These are phyloP conservation scores for Pleurotus giganteus DNA, from an alignment of 768 basidiomycete species.

Conservation along the genomic window DNA sequence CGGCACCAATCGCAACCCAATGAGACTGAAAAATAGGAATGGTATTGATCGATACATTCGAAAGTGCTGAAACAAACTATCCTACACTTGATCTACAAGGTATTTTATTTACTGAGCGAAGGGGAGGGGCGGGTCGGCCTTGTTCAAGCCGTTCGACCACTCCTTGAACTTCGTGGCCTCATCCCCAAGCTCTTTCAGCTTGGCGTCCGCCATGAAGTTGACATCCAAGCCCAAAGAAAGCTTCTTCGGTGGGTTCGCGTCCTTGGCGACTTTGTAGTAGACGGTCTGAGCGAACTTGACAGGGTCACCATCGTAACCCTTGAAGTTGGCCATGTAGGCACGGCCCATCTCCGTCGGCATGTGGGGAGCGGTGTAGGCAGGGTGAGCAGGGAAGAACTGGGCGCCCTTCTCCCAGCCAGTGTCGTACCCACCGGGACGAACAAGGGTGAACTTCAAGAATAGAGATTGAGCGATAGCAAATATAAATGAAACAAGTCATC, in stretches of 20 bases:
- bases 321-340: not conserved
- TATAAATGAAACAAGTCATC: slow-evolving; percentile 2
- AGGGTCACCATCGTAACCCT: slow-evolving; percentile 11
- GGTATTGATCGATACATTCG: no score
- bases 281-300: slow-evolving; percentile 8
- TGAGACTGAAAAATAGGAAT: not conserved
- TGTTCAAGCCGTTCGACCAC: slow-evolving; percentile 6
- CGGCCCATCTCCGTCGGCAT: slow-evolving; percentile 8
- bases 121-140: slow-evolving; percentile 12
- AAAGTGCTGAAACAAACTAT: not conserved
- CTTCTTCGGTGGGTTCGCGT: not conserved
- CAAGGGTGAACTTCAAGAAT: slow-evolving; percentile 17
- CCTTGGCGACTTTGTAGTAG: slow-evolving; percentile 9
- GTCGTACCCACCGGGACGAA: slow-evolving; percentile 18
- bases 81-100: not conserved
- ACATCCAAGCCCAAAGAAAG: slow-evolving; percentile 4
- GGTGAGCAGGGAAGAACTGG: slow-evolving; percentile 13
- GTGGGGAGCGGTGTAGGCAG: slow-evolving; percentile 16
- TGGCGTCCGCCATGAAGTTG: not conserved
- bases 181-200: not conserved
- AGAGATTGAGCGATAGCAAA: not conserved
- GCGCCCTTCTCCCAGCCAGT: slow-evolving; percentile 15
- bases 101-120: not conserved
- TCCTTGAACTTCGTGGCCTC: slow-evolving; percentile 2
- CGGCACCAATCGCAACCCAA: no score